These are phyloP conservation scores for Bipolaris gigantea DNA, from an alignment of 2,329 filamentous ascomycete species.

Conservation along the genomic window DNA sequence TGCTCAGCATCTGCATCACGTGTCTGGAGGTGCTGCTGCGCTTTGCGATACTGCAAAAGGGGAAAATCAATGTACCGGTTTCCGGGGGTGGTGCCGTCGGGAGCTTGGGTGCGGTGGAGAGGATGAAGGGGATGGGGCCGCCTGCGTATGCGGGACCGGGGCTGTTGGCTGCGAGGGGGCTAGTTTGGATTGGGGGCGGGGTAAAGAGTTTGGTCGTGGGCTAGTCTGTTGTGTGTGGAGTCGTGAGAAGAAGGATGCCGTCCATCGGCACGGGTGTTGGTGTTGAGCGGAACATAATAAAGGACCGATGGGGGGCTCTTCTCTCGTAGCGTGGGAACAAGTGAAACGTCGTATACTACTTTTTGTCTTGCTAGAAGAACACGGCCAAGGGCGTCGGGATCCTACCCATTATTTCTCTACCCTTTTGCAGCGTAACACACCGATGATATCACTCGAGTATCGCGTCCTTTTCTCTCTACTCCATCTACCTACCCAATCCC, in stretches of 20 bases:
- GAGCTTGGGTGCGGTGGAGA: neutral
- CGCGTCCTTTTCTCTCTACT: too few relatives aligned
- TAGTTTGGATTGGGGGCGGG: slow-evolving; percentile 30
- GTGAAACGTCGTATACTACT: neutral
- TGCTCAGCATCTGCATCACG: slow-evolving; percentile 88
- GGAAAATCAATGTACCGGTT: slow-evolving; percentile 17
- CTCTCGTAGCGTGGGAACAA: too few relatives aligned
- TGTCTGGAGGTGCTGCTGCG: slow-evolving; percentile 84
- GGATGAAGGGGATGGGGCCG: slow-evolving; percentile 13
- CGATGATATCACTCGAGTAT: too few relatives aligned
- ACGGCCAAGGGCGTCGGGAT: neutral
- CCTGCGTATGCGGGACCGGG: slow-evolving; percentile 33
- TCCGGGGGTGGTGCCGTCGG: neutral
- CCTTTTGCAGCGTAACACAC: too few relatives aligned
- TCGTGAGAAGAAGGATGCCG: too few relatives aligned
- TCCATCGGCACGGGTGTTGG: neutral
- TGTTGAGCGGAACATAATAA: neutral
- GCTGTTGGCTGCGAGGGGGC: slow-evolving; percentile 26
- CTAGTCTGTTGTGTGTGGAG: neutral
- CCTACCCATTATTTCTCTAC: too few relatives aligned
- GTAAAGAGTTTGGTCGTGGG: slow-evolving; percentile 20
- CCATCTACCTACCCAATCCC: too few relatives aligned
- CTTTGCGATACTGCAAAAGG: slow-evolving; percentile 56
- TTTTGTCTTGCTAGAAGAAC: neutral
- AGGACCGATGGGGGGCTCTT: neutral